Base-by-base conservation (phyloP, 768 basidiomycete species). In the Dendrothele bispora region DNA sequence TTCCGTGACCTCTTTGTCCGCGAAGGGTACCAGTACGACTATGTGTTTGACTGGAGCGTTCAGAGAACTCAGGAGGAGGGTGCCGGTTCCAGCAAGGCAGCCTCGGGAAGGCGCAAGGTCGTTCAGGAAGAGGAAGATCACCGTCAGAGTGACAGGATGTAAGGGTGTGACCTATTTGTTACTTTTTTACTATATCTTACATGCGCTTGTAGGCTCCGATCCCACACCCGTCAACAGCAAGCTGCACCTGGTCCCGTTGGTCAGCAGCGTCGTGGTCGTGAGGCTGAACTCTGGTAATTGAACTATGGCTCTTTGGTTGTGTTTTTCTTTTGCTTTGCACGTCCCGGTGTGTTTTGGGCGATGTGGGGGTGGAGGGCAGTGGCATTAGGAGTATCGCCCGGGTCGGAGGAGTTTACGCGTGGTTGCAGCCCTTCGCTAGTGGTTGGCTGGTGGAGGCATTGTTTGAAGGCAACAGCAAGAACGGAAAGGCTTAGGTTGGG, bases 11-110 rank as follows among this genome's bases (percentile, higher is more conserved):
- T 98, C 49, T 98, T 98, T 58, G 92, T 95, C 46, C 88, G 94
- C 39, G 95, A 97, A 65, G 93, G 95, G 46, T 98, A 91, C 77
- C 94, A 98, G 73, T 99, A 99, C 66, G 97, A 99, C 69, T 99
- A 98, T 60, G 92, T 98, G 62, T 99, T 99, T 61, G 97, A 99
- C 69, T 99, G 97, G 95, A 89, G 86, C 59, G 90, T 95, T 48
- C 91, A 92, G 68, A 80, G 88, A 40, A 77, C 82, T 11, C 79
- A 83, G 53, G 85, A 88, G 7, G 88, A 91, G 50, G 71, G 77
- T 39, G 75, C 78, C 49, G 72, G 78, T 36, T 73, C 81, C 49
- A 79, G 86, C 67, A 91, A 84, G 66, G 71, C 78, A 26, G 68
- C 74, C 37, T 71, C 78, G 39, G 80, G 81, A 18, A 77, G 88